Conservation (phyloP, 108 stramenopile genomes). For the Pinguiococcus pyrenoidosus region DNA sequence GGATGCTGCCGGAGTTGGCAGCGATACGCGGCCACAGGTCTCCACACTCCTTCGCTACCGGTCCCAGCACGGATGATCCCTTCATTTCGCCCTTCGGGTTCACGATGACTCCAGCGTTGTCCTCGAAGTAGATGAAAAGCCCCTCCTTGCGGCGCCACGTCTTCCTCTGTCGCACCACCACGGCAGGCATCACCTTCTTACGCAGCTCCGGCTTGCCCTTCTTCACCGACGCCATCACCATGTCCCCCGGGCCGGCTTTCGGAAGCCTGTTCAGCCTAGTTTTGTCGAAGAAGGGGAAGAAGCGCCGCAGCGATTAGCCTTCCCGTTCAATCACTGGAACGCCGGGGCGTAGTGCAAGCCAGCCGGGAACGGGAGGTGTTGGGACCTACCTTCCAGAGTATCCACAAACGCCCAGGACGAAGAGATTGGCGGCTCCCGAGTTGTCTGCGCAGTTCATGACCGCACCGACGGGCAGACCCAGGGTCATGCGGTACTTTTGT, state of each 20-base stretch:
- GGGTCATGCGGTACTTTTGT: conserved; percentile 95
- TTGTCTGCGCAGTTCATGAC: conserved; percentile 99
- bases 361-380: too few species aligned
- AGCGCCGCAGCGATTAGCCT: too few species aligned
- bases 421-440: conserved; percentile 98
- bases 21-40: conserved; percentile 99
- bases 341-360: too few species aligned
- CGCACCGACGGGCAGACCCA: conserved; percentile 95
- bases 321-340: too few species aligned
- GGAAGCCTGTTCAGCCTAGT: conserved; percentile 95
- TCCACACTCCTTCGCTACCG: conserved; percentile 99
- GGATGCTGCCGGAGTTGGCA: conserved; percentile 87
- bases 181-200: conserved; percentile 98
- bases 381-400: too few species aligned
- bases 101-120: conserved; percentile 98
- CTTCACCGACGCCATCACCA: conserved; percentile 97
- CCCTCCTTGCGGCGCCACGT: conserved; percentile 98
- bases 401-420: conserved; percentile 96
- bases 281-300: too few species aligned
- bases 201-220: conserved; percentile 99
- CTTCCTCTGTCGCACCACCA: conserved; percentile 97
- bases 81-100: conserved; percentile 99
- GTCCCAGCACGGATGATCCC: conserved; percentile 92
- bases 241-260: conserved; percentile 65
- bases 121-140: conserved; percentile 98